These are phyloP conservation scores for Leonotis leonurus DNA, from an alignment of 257 asterid genomes.

Conservation along the genomic window DNA sequence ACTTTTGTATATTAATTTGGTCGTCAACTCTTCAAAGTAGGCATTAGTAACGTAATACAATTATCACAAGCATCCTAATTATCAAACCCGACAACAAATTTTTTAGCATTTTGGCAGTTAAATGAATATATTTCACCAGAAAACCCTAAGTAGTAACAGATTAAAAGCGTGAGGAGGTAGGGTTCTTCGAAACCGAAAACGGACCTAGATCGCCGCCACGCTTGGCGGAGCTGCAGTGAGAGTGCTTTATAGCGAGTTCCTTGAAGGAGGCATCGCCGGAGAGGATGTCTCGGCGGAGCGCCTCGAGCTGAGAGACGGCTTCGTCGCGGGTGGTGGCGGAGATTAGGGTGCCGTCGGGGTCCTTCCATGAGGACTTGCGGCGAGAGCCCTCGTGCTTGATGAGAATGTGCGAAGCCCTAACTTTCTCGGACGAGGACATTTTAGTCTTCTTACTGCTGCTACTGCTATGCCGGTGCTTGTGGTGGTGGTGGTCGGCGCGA, in stretches of 20 bases:
- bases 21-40: neutral
- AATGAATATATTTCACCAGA: neutral
- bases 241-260: slow-evolving; percentile 59
- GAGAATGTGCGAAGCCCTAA: slow-evolving; percentile 84
- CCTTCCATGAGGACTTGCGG: slow-evolving; percentile 95
- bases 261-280: slow-evolving; percentile 63
- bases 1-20: neutral
- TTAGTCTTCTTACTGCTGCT: slow-evolving; percentile 44
- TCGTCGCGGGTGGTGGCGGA: slow-evolving; percentile 67
- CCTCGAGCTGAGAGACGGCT: slow-evolving; percentile 65
- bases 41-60: neutral
- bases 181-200: slow-evolving; percentile 18
- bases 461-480: slow-evolving; percentile 28
- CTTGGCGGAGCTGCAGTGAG: slow-evolving; percentile 94
- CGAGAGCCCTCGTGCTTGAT: slow-evolving; percentile 96
- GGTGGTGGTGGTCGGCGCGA: slow-evolving; percentile 29
- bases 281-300: slow-evolving; percentile 54
- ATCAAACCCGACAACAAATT: neutral
- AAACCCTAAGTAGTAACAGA: neutral
- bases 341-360: slow-evolving; percentile 74
- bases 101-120: neutral
- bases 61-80: neutral
- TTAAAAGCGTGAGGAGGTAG: no score
- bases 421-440: slow-evolving; percentile 70
- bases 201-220: slow-evolving; percentile 96